Base-by-base conservation (phyloP, 78 protist genomes). In the Tieghemostelium lacteum region DNA sequence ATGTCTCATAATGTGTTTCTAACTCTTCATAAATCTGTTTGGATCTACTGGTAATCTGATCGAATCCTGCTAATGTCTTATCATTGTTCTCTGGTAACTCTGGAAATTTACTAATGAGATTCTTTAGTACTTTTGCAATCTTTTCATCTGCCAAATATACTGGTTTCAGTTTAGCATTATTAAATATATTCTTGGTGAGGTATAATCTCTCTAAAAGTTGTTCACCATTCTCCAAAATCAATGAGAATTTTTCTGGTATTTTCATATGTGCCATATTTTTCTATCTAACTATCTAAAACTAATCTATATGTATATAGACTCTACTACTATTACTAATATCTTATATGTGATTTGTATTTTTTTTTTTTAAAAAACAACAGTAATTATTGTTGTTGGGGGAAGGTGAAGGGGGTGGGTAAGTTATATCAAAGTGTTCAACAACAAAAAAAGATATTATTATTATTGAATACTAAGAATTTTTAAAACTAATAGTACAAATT, bases 1-100 rank as follows among this genome's bases (percentile, higher is more conserved):
- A 39, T 54, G 95, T 49, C 8, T 73, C 70, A 49, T 92, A 92
- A 64, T 73, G 86, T 22, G 31, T 70, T 29, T 92, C 95, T 19
- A 92, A 62, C 37, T 92, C 89, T 33, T 92, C 95, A 0, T 61
- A n/a, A 33, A 70, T 34, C 39, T 72, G 86, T 20, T 92, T 92
- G 26, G 86, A 64, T 42, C 86, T 66, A 2, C 73, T 34, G 22
- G 75, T 58, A 7, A 92, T n/a, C 1, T 55, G 37, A 29, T 92
- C 95, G 17, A 62, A 75, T 14, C 94, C 87, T 49, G 39, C 29
- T 0, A 87, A 42, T 34, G 73, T n/a, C 60, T 86, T 86, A 29
- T 75, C 77, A 37, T 76, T 67, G 34, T 34, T 33, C 24, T 87
- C 93, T 37, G 93, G 93, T 14, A 87, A 52, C 2, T 87, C 86